A percentile compares a stretch with the other conserved stretches of the same genome.
Evolutionary conservation across 371 early-diverging fungal genomes (phyloP).

Genomic region (Mucor ambiguus): DNA sequence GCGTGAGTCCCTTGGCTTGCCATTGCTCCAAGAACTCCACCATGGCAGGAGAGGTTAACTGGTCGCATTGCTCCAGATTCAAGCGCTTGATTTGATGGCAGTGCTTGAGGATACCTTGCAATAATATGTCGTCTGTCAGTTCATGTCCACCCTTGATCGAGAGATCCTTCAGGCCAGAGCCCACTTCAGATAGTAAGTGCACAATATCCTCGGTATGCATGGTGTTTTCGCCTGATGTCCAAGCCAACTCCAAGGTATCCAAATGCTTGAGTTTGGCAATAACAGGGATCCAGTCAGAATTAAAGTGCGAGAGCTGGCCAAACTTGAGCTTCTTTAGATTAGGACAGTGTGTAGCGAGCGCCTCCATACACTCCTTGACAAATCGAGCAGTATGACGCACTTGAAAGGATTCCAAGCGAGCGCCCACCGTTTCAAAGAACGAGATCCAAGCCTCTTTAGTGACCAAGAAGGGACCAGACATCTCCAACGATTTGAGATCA

Average conservation of each 20-base stretch:
- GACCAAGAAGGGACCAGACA: slow-evolving; percentile 79
- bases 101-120: slow-evolving; percentile 55
- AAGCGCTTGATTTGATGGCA: slow-evolving; percentile 60
- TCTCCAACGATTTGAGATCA: slow-evolving; percentile 55
- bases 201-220: slow-evolving; percentile 17
- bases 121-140: slow-evolving; percentile 54
- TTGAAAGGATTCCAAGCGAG: slow-evolving; percentile 56
- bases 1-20: slow-evolving; percentile 46
- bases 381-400: slow-evolving; percentile 70
- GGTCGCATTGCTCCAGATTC: slow-evolving; percentile 55
- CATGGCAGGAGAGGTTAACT: slow-evolving; percentile 63
- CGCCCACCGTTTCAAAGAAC: slow-evolving; percentile 59
- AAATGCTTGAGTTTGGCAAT: slow-evolving; percentile 44
- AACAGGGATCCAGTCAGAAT: slow-evolving; percentile 50
- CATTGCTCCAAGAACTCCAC: slow-evolving; percentile 57
- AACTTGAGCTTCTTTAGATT: slow-evolving; percentile 62
- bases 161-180: slow-evolving; percentile 50
- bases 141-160: slow-evolving; percentile 57
- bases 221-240: slow-evolving; percentile 35
- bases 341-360: slow-evolving; percentile 58
- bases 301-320: slow-evolving; percentile 52
- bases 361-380: slow-evolving; percentile 45
- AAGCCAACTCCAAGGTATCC: slow-evolving; percentile 49
- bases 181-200: slow-evolving; percentile 11
- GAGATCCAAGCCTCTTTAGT: slow-evolving; percentile 59